Percentiles rank a stretch among this genome's conserved stretches.
Evolutionary conservation across 331 rosid genomes (phyloP).

Genomic region (Quercus lobata): DNA sequence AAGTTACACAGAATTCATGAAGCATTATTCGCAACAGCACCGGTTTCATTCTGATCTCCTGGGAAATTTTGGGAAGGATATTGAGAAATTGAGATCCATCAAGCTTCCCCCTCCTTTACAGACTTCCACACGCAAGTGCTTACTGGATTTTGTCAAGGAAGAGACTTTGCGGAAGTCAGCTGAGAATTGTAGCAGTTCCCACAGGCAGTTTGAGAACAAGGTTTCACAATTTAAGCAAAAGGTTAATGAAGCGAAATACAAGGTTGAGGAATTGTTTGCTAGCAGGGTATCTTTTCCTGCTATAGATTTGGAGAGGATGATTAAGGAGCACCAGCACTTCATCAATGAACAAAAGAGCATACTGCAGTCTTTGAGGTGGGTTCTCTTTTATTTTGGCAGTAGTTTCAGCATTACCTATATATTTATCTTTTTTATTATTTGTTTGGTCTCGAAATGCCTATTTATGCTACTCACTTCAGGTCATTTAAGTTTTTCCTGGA

Average conservation of each 20-base stretch:
- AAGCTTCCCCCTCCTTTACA: constrained; percentile 82
- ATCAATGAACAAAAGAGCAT: constrained; percentile 77
- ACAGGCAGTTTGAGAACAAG: constrained; percentile 88
- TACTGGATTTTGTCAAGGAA: constrained; percentile 88
- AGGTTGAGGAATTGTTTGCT: constrained; percentile 74
- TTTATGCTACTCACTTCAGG: not conserved
- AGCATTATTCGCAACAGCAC: constrained; percentile 63
- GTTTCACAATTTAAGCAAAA: constrained; percentile 69
- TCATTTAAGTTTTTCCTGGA: not conserved
- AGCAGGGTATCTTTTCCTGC: constrained; percentile 37
- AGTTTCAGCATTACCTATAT: not conserved
- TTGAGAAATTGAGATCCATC: constrained; percentile 62
- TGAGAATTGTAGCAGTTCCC: constrained; percentile 75
- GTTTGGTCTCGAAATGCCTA: not conserved
- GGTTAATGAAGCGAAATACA: constrained; percentile 55
- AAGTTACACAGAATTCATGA: constrained; percentile 76
- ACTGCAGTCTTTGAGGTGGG: constrained; percentile 94
- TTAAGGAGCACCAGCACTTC: constrained; percentile 63
- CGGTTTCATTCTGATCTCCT: constrained; percentile 74
- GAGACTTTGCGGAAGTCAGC: constrained; percentile 72
- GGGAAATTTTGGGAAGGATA: constrained; percentile 64
- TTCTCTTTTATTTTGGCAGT: constrained; percentile 11
- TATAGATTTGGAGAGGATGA: constrained; percentile 46
- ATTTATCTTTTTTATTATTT: not conserved
- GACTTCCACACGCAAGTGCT: constrained; percentile 53